These are phyloP conservation scores for Ogataea pilisensis DNA, from an alignment of 805 yeast genomes.

Conservation along the genomic window DNA sequence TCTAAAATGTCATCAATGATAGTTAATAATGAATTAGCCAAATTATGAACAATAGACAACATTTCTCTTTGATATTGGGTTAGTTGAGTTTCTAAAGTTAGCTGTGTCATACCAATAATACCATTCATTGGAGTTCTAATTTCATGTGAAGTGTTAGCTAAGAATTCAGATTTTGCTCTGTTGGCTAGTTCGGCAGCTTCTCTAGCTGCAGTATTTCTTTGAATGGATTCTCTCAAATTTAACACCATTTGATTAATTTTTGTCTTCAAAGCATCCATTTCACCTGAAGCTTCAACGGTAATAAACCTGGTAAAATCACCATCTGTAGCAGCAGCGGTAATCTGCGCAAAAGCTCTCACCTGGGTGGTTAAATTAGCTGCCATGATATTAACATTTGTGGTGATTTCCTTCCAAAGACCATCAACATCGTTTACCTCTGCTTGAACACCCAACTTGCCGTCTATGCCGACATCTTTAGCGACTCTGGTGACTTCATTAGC, in stretches of 20 bases:
- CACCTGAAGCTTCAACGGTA: constrained; percentile 89
- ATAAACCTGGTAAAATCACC: constrained; percentile 89
- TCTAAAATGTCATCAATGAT: constrained; percentile 88
- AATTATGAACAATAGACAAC: constrained; percentile 83
- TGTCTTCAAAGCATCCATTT: constrained; percentile 71
- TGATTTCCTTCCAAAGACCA: constrained; percentile 88
- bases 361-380: constrained; percentile 90
- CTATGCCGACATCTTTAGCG: constrained; percentile 90
- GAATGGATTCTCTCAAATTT: constrained; percentile 82
- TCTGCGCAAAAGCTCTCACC: constrained; percentile 90
- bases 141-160: constrained; percentile 86
- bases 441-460: constrained; percentile 88
- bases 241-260: constrained; percentile 79
- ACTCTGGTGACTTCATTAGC: constrained; percentile 87
- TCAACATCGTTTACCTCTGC: constrained; percentile 89
- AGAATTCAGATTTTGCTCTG: constrained; percentile 82
- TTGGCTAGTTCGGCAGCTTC: constrained; percentile 93
- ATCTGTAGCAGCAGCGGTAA: constrained; percentile 91
- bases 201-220: constrained; percentile 88
- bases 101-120: constrained; percentile 88
- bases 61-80: constrained; percentile 91
- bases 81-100: constrained; percentile 81
- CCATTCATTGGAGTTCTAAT: constrained; percentile 92
- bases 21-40: constrained; percentile 80
- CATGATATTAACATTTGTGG: constrained; percentile 89